These are phyloP conservation scores for Entophlyctis luteolus DNA, from an alignment of 192 early-diverging fungal species.

Conservation along the genomic window DNA sequence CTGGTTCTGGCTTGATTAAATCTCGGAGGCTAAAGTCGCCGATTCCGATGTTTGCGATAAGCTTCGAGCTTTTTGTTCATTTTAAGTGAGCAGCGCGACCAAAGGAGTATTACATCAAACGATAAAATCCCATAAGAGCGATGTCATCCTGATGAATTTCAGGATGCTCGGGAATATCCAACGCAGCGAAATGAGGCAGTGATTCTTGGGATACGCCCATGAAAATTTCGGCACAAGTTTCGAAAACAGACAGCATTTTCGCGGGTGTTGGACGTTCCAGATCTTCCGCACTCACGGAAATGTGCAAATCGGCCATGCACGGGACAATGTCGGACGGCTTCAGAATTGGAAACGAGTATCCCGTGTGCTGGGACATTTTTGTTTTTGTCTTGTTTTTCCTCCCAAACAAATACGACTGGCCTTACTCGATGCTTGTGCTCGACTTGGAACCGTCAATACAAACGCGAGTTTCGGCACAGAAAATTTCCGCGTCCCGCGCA, in stretches of 20 bases:
- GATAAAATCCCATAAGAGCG: slow-evolving; percentile 60
- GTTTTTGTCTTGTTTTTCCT: background rate
- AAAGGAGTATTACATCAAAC: slow-evolving; percentile 50
- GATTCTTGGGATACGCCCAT: slow-evolving; percentile 60
- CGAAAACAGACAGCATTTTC: slow-evolving; percentile 67
- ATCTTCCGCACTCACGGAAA: slow-evolving; percentile 70
- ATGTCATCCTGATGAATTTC: slow-evolving; percentile 66
- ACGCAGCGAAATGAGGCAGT: slow-evolving; percentile 29
- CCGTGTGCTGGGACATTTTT: background rate
- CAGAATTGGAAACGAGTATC: slow-evolving; percentile 63
- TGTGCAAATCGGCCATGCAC: slow-evolving; percentile 72
- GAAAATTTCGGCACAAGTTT: slow-evolving; percentile 65
- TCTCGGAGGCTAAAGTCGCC: slow-evolving; percentile 75
- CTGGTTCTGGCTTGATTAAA: slow-evolving; percentile 72
- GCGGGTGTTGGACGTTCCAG: slow-evolving; percentile 65
- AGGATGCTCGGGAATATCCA: slow-evolving; percentile 45
- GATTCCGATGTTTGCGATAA: slow-evolving; percentile 69
- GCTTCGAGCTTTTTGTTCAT: slow-evolving; percentile 44
- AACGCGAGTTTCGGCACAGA: background rate
- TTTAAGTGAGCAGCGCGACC: slow-evolving; percentile 7
- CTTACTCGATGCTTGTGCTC: background rate
- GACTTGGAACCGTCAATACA: background rate
- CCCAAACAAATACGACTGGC: background rate
- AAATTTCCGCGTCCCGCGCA: too few species aligned
- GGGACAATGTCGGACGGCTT: slow-evolving; percentile 68